Base-by-base conservation (phyloP, 2,329 filamentous ascomycete species). In the Sporothrix brasiliensis region DNA sequence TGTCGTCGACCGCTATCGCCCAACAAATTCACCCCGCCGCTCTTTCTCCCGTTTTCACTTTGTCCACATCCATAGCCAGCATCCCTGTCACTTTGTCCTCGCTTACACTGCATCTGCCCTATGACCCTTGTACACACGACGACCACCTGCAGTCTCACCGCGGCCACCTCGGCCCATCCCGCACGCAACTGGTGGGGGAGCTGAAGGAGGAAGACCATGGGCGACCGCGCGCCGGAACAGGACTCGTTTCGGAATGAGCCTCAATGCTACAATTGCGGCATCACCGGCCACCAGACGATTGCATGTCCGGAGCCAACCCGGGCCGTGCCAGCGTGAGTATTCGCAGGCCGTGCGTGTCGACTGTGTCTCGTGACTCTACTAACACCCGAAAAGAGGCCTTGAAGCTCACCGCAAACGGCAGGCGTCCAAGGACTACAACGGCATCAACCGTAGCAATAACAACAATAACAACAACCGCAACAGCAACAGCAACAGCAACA, bases 211-310 rank as follows among this genome's bases (percentile, higher is more conserved):
- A 21, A 41, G 41, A 44, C 27, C 50, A 77, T 77, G 75, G 71
- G 73, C 21, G 72, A 72, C 50, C 71, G 66, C 14, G 76, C 76
- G 39, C 77, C 78, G 13, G 78, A 78, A 1, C 77, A 76, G 54
- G 73, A 76, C 13, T 68, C 75, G 21, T 68, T 74, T 16, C 73
- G 74, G 67, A 71, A 76, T 53, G 79, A 79, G 69, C 78, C 78
- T 9, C 74, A 81, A 73, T 88, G 86, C 76, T 87, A 86, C 76
- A 87, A 86, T 75, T 88, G 86, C 74, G 84, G 84, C 68, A 76
- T 77, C 63, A 77, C 78, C 41, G 83, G 83, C 4, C 86, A 88
- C 75, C 87, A 84, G 80, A 79, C 83, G 14, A 78, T 86, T 68
- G 84, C 83, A 66, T 88, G 85, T 75, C 85, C 84, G 9, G 82